phyloP scores from a whole-genome alignment of 108 stramenopile genomes.

The Skeletonema costatum region DNA sequence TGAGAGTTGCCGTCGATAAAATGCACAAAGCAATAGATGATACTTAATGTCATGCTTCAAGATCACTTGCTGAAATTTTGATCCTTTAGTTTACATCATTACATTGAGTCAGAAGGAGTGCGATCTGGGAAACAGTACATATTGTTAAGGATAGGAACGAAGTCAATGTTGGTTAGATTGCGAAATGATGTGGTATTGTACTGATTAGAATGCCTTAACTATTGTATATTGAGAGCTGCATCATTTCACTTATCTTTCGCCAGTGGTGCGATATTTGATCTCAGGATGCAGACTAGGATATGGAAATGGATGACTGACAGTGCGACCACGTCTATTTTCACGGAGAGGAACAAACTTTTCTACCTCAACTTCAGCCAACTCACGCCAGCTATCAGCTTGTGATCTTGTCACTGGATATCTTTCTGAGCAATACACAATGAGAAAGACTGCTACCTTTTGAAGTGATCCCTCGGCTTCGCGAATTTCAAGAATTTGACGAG shows the following conservation, averaged over 20 bases:
- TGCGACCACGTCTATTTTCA: slow-evolving; percentile 54
- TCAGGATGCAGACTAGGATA: slow-evolving; percentile 49
- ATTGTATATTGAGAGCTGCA: neutral
- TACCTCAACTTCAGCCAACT: slow-evolving; percentile 50
- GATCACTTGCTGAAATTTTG: too few species aligned
- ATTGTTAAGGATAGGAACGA: too few species aligned
- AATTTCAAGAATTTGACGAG: slow-evolving; percentile 41
- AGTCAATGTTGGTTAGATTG: too few species aligned
- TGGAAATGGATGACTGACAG: slow-evolving; percentile 75
- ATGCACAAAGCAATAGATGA: too few species aligned
- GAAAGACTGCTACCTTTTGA: slow-evolving; percentile 59
- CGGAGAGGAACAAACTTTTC: slow-evolving; percentile 55
- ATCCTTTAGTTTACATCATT: too few species aligned
- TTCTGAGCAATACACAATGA: slow-evolving; percentile 76
- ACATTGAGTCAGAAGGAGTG: too few species aligned
- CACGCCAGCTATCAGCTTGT: slow-evolving; percentile 68
- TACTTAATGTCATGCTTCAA: too few species aligned
- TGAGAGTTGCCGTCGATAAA: too few species aligned
- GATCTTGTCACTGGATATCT: slow-evolving; percentile 52
- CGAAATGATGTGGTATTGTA: too few species aligned
- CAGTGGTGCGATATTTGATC: slow-evolving; percentile 36
- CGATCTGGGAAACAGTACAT: too few species aligned
- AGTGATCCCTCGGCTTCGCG: slow-evolving; percentile 27
- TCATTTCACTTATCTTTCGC: neutral
- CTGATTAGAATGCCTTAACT: too few species aligned